A percentile compares a stretch with the other conserved stretches of the same genome.
Evolutionary conservation across 768 basidiomycete species (phyloP).

Genomic region (Collybia mongolica): DNA sequence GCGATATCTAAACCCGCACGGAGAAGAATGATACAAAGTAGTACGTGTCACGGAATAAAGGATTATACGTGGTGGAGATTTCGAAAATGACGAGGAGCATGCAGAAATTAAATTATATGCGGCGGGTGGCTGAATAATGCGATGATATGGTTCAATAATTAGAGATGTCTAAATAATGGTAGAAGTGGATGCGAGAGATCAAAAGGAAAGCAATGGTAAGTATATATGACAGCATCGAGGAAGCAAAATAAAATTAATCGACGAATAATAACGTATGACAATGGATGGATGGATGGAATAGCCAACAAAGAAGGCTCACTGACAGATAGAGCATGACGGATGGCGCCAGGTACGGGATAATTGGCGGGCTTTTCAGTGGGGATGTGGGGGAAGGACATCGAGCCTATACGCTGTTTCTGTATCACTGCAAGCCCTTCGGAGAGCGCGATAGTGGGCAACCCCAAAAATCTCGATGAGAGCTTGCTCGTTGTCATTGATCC

Average conservation of each 20-base stretch:
- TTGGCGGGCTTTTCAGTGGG: conserved; percentile 22
- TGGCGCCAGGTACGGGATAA: conserved; percentile 6
- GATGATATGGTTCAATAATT: conserved; percentile 21
- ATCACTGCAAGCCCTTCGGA: conserved; percentile 73
- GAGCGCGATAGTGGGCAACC: conserved; percentile 64
- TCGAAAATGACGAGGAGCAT: conserved; percentile 13
- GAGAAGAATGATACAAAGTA: background rate
- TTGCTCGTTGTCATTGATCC: conserved; percentile 70
- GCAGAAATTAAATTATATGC: conserved; percentile 24
- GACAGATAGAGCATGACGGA: background rate
- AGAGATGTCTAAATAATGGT: conserved; percentile 20
- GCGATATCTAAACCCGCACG: background rate
- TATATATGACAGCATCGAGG: conserved; percentile 36
- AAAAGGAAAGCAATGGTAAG: conserved; percentile 19
- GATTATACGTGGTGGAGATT: conserved; percentile 5
- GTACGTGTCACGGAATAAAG: background rate
- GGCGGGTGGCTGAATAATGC: conserved; percentile 10
- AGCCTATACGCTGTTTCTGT: conserved; percentile 72
- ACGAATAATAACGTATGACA: conserved; percentile 18
- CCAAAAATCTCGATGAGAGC: conserved; percentile 75
- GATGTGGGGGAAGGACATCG: conserved; percentile 48
- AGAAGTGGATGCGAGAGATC: conserved; percentile 25
- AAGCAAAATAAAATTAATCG: conserved; percentile 16
- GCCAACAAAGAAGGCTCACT: conserved; percentile 10
- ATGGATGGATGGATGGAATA: conserved; percentile 19